These are phyloP conservation scores for Rhodamnia argentea DNA, from an alignment of 345 rosid genomes.

Conservation along the genomic window DNA sequence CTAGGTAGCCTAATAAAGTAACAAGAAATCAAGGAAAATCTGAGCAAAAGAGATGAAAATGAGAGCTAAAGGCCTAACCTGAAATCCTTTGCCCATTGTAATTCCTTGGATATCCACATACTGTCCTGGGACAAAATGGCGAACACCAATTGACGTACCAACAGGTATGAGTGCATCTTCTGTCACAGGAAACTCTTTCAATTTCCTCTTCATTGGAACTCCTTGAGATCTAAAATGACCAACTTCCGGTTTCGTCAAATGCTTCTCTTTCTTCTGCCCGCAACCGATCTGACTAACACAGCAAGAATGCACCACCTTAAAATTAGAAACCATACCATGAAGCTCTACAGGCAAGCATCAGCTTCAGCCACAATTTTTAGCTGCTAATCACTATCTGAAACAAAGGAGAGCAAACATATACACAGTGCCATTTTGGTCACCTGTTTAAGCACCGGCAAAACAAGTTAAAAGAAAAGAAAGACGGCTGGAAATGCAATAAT, in stretches of 20 bases:
- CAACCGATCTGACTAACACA: conserved; percentile 76
- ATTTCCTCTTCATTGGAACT: conserved; percentile 85
- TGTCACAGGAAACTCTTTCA: conserved; percentile 87
- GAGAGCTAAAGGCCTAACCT: conserved; percentile 23
- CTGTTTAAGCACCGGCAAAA: background rate
- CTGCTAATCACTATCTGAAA: background rate
- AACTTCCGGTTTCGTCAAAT: conserved; percentile 82
- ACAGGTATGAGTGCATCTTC: conserved; percentile 88
- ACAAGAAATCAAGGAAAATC: background rate
- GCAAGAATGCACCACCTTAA: conserved; percentile 7
- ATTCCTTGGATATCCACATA: conserved; percentile 80
- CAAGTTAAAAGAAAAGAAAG: background rate
- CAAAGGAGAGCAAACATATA: background rate
- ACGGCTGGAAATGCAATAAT: background rate
- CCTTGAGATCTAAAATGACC: conserved; percentile 98
- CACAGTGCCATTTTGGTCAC: background rate
- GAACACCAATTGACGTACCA: conserved; percentile 62
- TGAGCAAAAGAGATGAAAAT: background rate
- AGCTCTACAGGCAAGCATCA: background rate
- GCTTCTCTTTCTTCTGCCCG: conserved; percentile 91
- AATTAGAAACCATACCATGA: background rate
- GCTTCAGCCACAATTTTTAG: background rate
- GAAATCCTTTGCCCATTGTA: conserved; percentile 91
- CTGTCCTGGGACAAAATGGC: conserved; percentile 94
- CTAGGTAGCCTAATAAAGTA: background rate